Base-by-base conservation (phyloP, 2,329 filamentous ascomycete genomes). In the Graphilbum ipis-grandicollis region DNA sequence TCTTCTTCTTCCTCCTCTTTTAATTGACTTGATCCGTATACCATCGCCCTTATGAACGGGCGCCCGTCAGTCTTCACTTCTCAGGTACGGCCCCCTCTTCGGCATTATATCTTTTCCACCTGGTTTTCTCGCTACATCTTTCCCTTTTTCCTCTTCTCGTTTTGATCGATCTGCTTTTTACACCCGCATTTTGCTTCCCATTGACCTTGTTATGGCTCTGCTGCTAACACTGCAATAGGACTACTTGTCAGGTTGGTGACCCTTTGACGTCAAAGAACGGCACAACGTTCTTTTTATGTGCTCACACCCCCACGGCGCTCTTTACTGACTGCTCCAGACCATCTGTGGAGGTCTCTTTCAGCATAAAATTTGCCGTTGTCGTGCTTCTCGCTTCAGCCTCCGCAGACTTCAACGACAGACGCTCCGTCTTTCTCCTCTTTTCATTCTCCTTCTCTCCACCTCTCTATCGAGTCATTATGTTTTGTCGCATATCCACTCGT, bases 21-120 rank as follows among this genome's bases (percentile, higher is more conserved):
- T 43, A 43, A 45, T 41, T 48, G 50, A 48, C 55, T 50, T 54
- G 52, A 46, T 46, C 48, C 47, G 48, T 47, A 40, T 52, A 50
- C 59, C 67, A 60, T 67, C 66, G 78, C 75, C 68, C 76, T 77
- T 79, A 85, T 85, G 79, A 79, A 76, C 78, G 78, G 78, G 68
- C 76, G 77, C 71, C 68, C 71, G 63, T 83, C 80, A 60, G 71
- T 78, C 60, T 86, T 84, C 68, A 86, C 80, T 65, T 86, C 79
- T 63, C 80, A 86, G 75, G 79, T 83, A 77, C 14, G 28, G 9
- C 18, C n/a, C n/a, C n/a, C n/a, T n/a, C n/a, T n/a, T n/a, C n/a
- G n/a, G n/a, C n/a, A n/a, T n/a, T n/a, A n/a, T n/a, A n/a, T n/a
- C n/a, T n/a, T n/a, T n/a, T n/a, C n/a, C n/a, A n/a, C n/a, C n/a